phyloP scores from a whole-genome alignment of 176 grass and related monocot species.

The Bolboschoenus planiculmis region DNA sequence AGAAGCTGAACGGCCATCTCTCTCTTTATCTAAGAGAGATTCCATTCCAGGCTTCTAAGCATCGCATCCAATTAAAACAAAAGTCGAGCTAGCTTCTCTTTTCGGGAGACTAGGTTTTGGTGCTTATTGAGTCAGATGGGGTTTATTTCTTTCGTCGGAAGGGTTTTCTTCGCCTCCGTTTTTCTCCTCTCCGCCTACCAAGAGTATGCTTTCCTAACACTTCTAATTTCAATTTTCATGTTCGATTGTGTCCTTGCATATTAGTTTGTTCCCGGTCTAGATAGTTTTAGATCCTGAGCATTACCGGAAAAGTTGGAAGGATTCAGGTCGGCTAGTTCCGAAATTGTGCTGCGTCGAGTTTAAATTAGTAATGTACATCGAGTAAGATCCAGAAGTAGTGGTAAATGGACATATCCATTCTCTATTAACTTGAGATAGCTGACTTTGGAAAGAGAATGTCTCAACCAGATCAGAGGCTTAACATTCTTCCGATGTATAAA shows the following conservation, averaged over 20 bases:
- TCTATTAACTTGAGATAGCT: not conserved
- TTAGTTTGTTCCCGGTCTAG: not conserved
- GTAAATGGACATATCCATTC: not conserved
- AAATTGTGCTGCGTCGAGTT: not conserved
- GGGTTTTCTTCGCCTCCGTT: slow-evolving; percentile 37
- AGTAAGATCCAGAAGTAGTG: not conserved
- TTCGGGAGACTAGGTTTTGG: not conserved
- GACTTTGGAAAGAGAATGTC: not conserved
- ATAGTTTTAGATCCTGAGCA: slow-evolving; percentile 1
- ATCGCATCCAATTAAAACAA: not conserved
- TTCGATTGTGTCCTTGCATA: not conserved
- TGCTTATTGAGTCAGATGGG: slow-evolving; percentile 20
- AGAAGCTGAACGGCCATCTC: slow-evolving; percentile 16
- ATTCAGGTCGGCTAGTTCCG: not conserved
- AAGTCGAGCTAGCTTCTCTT: not conserved
- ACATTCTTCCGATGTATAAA: no score
- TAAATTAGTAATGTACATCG: not conserved
- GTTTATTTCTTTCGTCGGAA: slow-evolving; percentile 34
- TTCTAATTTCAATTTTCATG: not conserved
- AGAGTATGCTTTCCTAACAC: slow-evolving; percentile 17
- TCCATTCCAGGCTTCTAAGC: slow-evolving; percentile 3
- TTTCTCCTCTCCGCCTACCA: slow-evolving; percentile 44
- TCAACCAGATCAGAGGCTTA: no score
- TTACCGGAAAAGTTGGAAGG: not conserved
- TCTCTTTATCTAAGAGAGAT: not conserved